phyloP scores from a whole-genome alignment of 768 basidiomycete genomes.

The Termitomyces sp. region DNA sequence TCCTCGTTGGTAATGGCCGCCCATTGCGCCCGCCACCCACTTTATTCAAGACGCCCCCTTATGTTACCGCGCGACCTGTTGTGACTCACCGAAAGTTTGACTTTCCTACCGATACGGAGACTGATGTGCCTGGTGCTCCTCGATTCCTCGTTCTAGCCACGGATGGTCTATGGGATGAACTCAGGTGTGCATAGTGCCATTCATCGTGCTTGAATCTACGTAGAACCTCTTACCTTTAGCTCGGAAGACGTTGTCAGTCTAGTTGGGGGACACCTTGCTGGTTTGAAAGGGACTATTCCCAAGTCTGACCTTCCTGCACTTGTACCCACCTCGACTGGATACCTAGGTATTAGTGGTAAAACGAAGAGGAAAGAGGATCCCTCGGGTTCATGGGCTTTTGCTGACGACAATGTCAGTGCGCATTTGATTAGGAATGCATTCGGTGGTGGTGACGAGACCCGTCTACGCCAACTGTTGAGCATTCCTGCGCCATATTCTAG shows the following conservation, averaged over 20 bases:
- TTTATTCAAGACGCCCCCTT: conserved; percentile 83
- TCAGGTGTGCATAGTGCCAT: conserved; percentile 29
- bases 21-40: conserved; percentile 55
- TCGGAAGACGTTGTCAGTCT: conserved; percentile 85
- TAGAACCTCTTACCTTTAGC: conserved; percentile 24
- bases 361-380: conserved; percentile 30
- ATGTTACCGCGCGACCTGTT: conserved; percentile 81
- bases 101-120: conserved; percentile 32
- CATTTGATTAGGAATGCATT: conserved; percentile 91
- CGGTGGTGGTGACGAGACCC: conserved; percentile 66
- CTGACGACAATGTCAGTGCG: conserved; percentile 70
- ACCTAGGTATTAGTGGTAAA: conserved; percentile 61
- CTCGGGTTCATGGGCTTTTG: conserved; percentile 68
- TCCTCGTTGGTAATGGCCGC: conserved; percentile 57
- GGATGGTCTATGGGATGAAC: conserved; percentile 74
- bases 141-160: conserved; percentile 89
- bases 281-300: conserved; percentile 58
- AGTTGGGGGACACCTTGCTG: conserved; percentile 75
- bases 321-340: conserved; percentile 51
- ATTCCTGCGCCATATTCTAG: conserved; percentile 80
- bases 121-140: conserved; percentile 23
- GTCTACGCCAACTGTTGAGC: conserved; percentile 60
- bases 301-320: conserved; percentile 51
- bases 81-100: conserved; percentile 71
- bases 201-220: neutral